Conservation (phyloP, 2,329 filamentous ascomycete genomes). For the Neocatenulostroma microsporum region DNA sequence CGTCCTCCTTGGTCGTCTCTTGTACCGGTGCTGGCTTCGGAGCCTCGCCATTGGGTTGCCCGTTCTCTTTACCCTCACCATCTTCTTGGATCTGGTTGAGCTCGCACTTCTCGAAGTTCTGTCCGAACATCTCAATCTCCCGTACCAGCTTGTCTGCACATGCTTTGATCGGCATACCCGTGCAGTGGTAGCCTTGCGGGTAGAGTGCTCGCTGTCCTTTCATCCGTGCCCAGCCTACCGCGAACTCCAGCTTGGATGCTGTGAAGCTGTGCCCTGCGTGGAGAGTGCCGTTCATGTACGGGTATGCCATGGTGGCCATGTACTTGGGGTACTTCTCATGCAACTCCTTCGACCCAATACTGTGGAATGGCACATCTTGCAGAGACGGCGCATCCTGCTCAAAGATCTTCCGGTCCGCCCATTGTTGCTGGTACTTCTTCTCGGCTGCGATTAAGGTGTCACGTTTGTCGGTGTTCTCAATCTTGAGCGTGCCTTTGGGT, state of each 20-base stretch:
- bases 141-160: slow-evolving; percentile 89
- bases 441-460: slow-evolving; percentile 74
- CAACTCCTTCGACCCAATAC: slow-evolving; percentile 65
- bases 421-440: slow-evolving; percentile 86
- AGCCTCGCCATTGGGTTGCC: slow-evolving; percentile 18
- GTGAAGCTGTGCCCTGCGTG: slow-evolving; percentile 93
- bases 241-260: slow-evolving; percentile 87
- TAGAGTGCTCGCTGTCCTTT: slow-evolving; percentile 80
- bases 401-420: slow-evolving; percentile 72
- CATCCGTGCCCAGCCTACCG: slow-evolving; percentile 78
- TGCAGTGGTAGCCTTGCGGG: slow-evolving; percentile 91
- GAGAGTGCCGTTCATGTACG: slow-evolving; percentile 74
- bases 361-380: slow-evolving; percentile 66
- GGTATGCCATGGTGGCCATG: slow-evolving; percentile 71
- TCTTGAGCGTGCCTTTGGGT: slow-evolving; percentile 55
- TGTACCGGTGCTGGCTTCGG: slow-evolving; percentile 59
- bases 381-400: slow-evolving; percentile 75
- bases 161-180: slow-evolving; percentile 96
- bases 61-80: slow-evolving; percentile 12
- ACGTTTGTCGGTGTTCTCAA: slow-evolving; percentile 76
- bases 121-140: slow-evolving; percentile 82
- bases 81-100: slow-evolving; percentile 46
- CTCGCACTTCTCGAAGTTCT: slow-evolving; percentile 72
- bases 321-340: slow-evolving; percentile 82
- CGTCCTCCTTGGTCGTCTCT: slow-evolving; percentile 63